Percentiles rank a stretch among this genome's conserved stretches.
phyloP scores from a whole-genome alignment of 805 yeast genomes.

The Ogataea angusta region DNA sequence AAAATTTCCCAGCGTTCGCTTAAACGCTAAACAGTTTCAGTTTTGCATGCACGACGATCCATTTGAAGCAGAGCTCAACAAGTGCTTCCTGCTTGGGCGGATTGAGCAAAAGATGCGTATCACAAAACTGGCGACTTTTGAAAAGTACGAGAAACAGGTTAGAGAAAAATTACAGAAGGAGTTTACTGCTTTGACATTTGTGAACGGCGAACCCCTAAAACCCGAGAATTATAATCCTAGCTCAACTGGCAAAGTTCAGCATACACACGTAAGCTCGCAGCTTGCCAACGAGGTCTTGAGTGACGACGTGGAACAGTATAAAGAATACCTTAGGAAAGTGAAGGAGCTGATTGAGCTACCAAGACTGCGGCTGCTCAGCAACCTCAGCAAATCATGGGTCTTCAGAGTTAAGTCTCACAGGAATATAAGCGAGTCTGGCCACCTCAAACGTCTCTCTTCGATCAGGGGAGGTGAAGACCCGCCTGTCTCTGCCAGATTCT shows the following conservation, averaged over 20 bases:
- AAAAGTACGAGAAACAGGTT: slow-evolving; percentile 18
- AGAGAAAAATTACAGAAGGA: slow-evolving; percentile 33
- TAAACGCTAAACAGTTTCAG: slow-evolving; percentile 54
- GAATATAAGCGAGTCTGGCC: slow-evolving; percentile 7
- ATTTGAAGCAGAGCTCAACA: slow-evolving; percentile 70
- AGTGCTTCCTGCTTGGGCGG: slow-evolving; percentile 62
- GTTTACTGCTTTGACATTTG: slow-evolving; percentile 23
- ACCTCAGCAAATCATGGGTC: slow-evolving; percentile 34
- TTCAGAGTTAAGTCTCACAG: slow-evolving; percentile 19
- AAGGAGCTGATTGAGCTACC: slow-evolving; percentile 26
- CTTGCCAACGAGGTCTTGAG: slow-evolving; percentile 18
- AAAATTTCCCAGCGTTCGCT: slow-evolving; percentile 52
- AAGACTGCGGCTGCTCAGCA: slow-evolving; percentile 25
- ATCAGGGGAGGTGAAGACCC: slow-evolving; percentile 26
- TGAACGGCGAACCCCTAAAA: slow-evolving; percentile 16
- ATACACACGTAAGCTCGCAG: slow-evolving; percentile 12
- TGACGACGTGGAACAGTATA: slow-evolving; percentile 25
- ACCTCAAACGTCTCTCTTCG: neutral
- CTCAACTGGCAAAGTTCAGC: neutral
- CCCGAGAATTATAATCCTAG: slow-evolving; percentile 4
- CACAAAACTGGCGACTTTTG: slow-evolving; percentile 38
- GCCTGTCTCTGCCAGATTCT: slow-evolving; percentile 23
- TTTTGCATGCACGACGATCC: slow-evolving; percentile 84
- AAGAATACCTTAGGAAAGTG: slow-evolving; percentile 20
- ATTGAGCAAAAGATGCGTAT: slow-evolving; percentile 62